Evolutionary conservation across 345 rosid species (phyloP).

Genomic region (Brassica incana): DNA sequence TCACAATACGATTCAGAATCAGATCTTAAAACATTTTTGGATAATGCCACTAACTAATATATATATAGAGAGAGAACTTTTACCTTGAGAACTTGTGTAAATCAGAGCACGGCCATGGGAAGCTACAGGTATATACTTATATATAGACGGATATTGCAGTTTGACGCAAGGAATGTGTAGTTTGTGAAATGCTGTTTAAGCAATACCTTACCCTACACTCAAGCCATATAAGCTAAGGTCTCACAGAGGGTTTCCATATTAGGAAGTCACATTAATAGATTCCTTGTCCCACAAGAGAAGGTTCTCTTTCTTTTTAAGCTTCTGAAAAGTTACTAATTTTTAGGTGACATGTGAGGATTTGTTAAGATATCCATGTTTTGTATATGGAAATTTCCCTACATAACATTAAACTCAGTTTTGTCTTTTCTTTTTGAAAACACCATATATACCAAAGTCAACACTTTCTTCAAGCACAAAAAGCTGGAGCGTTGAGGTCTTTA

Average conservation of each 20-base stretch:
- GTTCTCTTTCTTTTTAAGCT: background rate
- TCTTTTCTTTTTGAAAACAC: background rate
- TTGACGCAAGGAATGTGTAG: slow-evolving; percentile 27
- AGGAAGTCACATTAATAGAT: slow-evolving; percentile 20
- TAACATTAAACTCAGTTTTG: background rate
- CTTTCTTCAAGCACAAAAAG: no score
- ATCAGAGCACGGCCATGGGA: background rate
- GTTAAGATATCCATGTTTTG: background rate
- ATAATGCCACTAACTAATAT: background rate
- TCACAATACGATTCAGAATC: slow-evolving; percentile 10
- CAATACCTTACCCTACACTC: slow-evolving; percentile 32
- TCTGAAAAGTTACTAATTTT: background rate
- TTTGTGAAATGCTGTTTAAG: slow-evolving; percentile 27
- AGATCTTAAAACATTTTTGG: background rate
- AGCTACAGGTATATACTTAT: background rate
- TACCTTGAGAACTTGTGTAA: slow-evolving; percentile 8
- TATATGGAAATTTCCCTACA: background rate
- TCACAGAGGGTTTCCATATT: slow-evolving; percentile 14
- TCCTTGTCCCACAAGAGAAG: slow-evolving; percentile 4
- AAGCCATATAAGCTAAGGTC: slow-evolving; percentile 13
- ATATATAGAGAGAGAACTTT: background rate
- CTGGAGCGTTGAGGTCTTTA: no score
- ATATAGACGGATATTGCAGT: background rate
- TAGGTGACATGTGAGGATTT: background rate
- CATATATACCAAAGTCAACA: background rate